phyloP scores from a whole-genome alignment of 164 flowering plant genomes.

The Magnolia officinalis region DNA sequence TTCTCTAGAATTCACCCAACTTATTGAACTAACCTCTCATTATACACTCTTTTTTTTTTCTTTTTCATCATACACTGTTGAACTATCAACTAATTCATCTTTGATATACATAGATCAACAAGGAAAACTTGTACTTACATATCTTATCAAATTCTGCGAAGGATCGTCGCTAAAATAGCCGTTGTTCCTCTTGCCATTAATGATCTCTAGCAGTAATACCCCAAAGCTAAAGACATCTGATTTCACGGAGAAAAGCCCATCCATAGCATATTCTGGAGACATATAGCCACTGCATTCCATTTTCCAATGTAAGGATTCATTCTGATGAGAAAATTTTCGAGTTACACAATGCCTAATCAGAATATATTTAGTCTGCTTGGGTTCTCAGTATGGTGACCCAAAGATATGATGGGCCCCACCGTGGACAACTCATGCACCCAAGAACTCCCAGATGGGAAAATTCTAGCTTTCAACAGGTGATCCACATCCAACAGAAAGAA shows the following conservation, averaged over 20 bases:
- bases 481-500: not conserved
- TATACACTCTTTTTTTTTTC: too few species aligned
- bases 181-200: conserved; percentile 38
- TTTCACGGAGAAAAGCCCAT: conserved; percentile 47
- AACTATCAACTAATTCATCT: not conserved
- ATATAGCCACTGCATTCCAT: conserved; percentile 45
- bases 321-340: not conserved
- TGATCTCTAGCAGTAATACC: conserved; percentile 41
- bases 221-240: conserved; percentile 60
- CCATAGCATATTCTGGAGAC: conserved; percentile 53
- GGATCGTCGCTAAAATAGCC: not conserved
- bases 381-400: not conserved
- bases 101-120: not conserved
- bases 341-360: not conserved
- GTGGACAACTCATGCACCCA: not conserved
- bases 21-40: too few species aligned
- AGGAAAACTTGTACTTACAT: not conserved
- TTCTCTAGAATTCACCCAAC: not conserved
- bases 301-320: not conserved
- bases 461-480: not conserved
- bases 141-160: not conserved
- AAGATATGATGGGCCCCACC: not conserved
- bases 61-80: not conserved
- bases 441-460: not conserved
- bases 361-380: not conserved